Conservation (phyloP, 2,329 filamentous ascomycete species). For the Diaporthe velutina region DNA sequence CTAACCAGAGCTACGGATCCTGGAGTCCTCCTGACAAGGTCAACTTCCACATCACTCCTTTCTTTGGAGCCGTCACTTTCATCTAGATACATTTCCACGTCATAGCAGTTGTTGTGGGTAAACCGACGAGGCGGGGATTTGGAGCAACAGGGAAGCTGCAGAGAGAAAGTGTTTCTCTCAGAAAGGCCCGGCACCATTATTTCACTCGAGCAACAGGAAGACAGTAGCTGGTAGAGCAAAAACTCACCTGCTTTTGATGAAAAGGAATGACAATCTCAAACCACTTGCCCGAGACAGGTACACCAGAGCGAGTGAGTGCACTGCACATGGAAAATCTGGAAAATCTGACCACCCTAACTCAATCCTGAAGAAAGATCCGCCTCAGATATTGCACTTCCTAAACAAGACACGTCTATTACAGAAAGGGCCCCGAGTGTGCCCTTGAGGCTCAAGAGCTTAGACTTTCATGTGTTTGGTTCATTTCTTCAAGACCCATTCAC, state of each 20-base stretch:
- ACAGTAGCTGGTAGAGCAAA: background rate
- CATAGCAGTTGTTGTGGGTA: too few species aligned
- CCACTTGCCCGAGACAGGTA: background rate
- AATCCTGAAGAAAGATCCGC: background rate
- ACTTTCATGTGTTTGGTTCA: background rate
- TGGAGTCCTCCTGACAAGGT: conserved; percentile 61
- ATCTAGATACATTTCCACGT: conserved; percentile 43
- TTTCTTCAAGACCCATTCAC: too few species aligned
- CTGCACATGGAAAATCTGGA: background rate
- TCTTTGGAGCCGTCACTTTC: conserved; percentile 57
- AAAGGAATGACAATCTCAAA: background rate
- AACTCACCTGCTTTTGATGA: background rate
- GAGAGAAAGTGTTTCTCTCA: background rate
- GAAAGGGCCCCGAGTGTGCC: background rate
- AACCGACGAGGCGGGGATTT: background rate
- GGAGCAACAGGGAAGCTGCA: too few species aligned
- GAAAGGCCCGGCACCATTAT: background rate
- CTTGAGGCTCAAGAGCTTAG: background rate
- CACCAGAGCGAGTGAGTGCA: background rate
- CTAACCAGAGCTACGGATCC: conserved; percentile 57
- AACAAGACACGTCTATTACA: background rate
- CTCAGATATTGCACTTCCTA: background rate
- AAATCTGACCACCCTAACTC: background rate
- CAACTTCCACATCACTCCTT: conserved; percentile 63
- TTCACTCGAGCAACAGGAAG: background rate